Evolutionary conservation across 352 stramenopile genomes (phyloP).

Genomic region (Thalassiosira mediterranea): DNA sequence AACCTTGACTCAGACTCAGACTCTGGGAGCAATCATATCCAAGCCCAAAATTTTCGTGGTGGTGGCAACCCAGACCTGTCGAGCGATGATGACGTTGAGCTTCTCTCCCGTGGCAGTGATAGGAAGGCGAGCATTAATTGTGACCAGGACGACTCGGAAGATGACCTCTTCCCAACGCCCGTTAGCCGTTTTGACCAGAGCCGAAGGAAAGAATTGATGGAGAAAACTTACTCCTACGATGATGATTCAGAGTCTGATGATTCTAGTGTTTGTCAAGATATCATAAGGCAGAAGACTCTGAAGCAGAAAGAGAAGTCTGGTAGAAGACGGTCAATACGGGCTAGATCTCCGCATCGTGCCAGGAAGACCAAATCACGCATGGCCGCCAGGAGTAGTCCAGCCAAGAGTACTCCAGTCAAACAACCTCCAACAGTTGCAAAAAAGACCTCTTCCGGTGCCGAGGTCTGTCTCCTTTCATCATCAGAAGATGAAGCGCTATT

Average conservation of each 20-base stretch:
- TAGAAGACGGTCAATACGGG: conserved; percentile 1
- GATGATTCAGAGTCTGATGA: conserved; percentile 27
- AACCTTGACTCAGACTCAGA: conserved; percentile 40
- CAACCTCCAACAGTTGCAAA: too few species aligned
- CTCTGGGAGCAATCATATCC: conserved; percentile 20
- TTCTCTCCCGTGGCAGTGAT: background rate
- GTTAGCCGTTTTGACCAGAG: conserved; percentile 28
- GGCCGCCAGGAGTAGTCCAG: background rate
- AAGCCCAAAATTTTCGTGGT: conserved; percentile 21
- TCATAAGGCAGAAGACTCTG: background rate
- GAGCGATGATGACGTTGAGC: conserved; percentile 27
- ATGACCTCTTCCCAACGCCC: conserved; percentile 1
- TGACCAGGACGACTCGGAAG: background rate
- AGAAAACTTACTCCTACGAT: conserved; percentile 19
- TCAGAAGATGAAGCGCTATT: conserved; percentile 9
- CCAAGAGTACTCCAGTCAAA: too few species aligned
- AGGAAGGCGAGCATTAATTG: background rate
- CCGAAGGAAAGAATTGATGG: conserved; percentile 19
- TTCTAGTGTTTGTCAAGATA: conserved; percentile 17
- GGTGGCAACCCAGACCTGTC: conserved; percentile 17
- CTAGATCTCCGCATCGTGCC: too few species aligned
- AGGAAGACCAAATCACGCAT: background rate
- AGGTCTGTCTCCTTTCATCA: conserved; percentile 22
- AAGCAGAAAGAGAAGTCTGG: conserved; percentile 17
- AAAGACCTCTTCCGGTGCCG: conserved; percentile 1